Base-by-base conservation (phyloP, 2,329 filamentous ascomycete species). In the Hypoxylon sp. region DNA sequence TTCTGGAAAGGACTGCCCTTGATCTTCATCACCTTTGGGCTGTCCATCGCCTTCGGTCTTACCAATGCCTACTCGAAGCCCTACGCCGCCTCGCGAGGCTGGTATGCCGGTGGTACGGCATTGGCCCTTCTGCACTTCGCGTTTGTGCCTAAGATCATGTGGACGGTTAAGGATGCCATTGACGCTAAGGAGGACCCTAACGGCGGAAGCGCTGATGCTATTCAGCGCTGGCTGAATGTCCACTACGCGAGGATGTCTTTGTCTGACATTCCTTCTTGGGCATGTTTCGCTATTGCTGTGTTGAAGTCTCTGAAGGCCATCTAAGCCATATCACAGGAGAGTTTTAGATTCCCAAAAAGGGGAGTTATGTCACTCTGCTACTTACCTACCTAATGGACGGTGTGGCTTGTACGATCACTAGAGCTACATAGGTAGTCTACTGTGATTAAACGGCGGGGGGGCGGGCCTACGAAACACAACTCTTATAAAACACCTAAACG, bases 1-100 rank as follows among this genome's bases (percentile, higher is more conserved):
- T 84, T 85, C 78, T 69, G 54, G 54, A 52, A 35, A 10, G 75
- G 66, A 9, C 54, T 80, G 66, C 74, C 73, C 65, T 71, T 71
- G 24, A 76, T 79, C 53, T 60, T 76, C 53, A 52, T 69, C 3
- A 69, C 76, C 17, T 78, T 76, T 70, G 69, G 74, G 8, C 17
- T 76, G 14, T 75, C 77, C 17, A 66, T 73, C 35, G 75, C 71
- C 5, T 63, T 71, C 24, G 78, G 76, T 11, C 50, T 76, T 54
- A 66, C 70, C 54, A 80, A 79, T 67, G 53, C 69, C 47, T 72
- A 69, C 58, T 63, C 69, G 47, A 51, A 57, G n/a, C 57, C 67
- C 2, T 62, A 60, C 46, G 69, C 51, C 19, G 74, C 72, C 4
- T 50, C 59, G 6, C 74, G 73, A 59, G 65, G 65, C 22, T 79